phyloP scores from a whole-genome alignment of 768 basidiomycete species.

The Lentinula boryana region DNA sequence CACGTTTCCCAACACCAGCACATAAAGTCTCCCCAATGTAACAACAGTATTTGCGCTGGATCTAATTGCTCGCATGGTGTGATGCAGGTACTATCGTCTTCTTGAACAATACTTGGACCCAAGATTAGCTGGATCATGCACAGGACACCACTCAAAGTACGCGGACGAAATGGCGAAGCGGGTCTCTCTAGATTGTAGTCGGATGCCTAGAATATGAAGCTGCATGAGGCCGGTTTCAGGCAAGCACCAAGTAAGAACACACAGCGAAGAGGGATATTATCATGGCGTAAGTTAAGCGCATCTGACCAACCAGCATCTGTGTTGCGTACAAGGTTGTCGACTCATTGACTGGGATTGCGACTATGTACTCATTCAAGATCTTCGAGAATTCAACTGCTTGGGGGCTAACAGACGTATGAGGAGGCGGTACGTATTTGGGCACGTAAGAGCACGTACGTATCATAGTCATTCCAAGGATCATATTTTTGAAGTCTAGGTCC shows the following conservation, averaged over 20 bases:
- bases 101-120: constrained; percentile 15
- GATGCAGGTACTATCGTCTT: constrained; percentile 10
- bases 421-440: background rate
- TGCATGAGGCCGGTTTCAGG: background rate
- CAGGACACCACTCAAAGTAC: constrained; percentile 37
- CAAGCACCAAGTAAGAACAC: constrained; percentile 6
- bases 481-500: constrained; percentile 29
- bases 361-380: constrained; percentile 13
- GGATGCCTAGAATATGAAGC: constrained; percentile 13
- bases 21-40: constrained; percentile 51
- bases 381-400: constrained; percentile 11
- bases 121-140: constrained; percentile 37
- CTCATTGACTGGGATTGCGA: constrained; percentile 8
- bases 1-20: constrained; percentile 66
- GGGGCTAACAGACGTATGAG: background rate
- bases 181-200: constrained; percentile 12
- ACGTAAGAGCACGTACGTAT: background rate
- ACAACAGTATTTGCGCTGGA: constrained; percentile 40
- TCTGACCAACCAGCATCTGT: constrained; percentile 18
- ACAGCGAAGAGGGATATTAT: constrained; percentile 37
- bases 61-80: constrained; percentile 26
- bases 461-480: constrained; percentile 16
- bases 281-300: constrained; percentile 31
- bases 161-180: constrained; percentile 34
- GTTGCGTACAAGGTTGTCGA: constrained; percentile 12